Conservation (phyloP, 2,329 filamentous ascomycete genomes). For the Trichoderma gracile region DNA sequence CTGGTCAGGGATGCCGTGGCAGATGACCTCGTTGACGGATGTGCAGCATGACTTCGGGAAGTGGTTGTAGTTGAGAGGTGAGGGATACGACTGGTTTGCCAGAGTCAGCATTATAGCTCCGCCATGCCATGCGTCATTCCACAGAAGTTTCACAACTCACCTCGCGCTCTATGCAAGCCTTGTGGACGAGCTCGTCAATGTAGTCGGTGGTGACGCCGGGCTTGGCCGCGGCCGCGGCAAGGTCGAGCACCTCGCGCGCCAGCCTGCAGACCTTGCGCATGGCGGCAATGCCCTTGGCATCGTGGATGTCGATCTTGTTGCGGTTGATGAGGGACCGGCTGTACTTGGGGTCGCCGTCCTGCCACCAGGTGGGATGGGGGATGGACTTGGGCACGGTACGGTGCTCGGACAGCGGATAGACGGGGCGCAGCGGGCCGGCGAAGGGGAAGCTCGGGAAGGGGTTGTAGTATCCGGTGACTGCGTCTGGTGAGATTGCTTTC, state of each 20-base stretch:
- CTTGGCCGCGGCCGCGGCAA: conserved; percentile 77
- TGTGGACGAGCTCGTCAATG: conserved; percentile 92
- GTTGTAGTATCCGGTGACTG: conserved; percentile 87
- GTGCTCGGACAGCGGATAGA: conserved; percentile 77
- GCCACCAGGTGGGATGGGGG: conserved; percentile 81
- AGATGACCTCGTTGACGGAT: conserved; percentile 95
- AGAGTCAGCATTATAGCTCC: conserved; percentile 21
- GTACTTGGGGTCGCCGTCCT: conserved; percentile 72
- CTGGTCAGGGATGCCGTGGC: conserved; percentile 95
- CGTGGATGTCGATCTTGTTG: conserved; percentile 81
- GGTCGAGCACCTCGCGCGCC: conserved; percentile 88
- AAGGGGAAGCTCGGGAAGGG: conserved; percentile 87
- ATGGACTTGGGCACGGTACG: conserved; percentile 79
- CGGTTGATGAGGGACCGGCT: conserved; percentile 63
- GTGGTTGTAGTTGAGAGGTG: conserved; percentile 89
- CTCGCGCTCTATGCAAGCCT: conserved; percentile 88
- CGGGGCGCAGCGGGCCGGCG: conserved; percentile 78
- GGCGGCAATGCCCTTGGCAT: conserved; percentile 75
- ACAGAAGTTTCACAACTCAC: conserved; percentile 54
- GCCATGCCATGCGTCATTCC: too few species aligned
- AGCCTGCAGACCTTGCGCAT: conserved; percentile 92
- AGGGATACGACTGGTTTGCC: conserved; percentile 78
- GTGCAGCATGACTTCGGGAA: conserved; percentile 99
- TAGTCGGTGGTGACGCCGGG: conserved; percentile 96
- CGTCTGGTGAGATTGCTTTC: conserved; percentile 84